Percentiles rank a stretch among this genome's conserved stretches.
Conservation (phyloP, 2,329 filamentous ascomycete genomes). For the Fusarium scirpi region DNA sequence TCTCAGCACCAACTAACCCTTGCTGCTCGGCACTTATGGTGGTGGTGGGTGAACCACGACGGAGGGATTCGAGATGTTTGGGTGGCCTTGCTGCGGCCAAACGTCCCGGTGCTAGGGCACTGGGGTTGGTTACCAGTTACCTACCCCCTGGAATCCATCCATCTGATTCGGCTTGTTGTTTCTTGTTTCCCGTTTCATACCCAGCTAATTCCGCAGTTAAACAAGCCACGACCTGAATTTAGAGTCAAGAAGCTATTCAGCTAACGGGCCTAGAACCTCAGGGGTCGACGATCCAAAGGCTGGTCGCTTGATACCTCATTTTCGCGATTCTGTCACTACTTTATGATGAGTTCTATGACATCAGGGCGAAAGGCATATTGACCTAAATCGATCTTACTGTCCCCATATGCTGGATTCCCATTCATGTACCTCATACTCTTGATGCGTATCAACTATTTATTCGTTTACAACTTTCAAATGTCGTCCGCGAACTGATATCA, state of each 20-base stretch:
- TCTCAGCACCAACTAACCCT: constrained; percentile 35
- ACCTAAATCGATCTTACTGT: not conserved
- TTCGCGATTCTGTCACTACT: not conserved
- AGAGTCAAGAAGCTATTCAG: constrained; percentile 12
- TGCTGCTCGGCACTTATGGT: constrained; percentile 42
- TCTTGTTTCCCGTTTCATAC: constrained; percentile 36
- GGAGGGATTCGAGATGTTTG: constrained; percentile 2
- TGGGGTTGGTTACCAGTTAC: not conserved
- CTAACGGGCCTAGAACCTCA: constrained; percentile 10
- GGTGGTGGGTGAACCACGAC: constrained; percentile 23
- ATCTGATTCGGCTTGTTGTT: constrained; percentile 19
- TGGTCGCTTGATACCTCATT: not conserved
- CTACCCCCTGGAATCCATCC: constrained; percentile 10
- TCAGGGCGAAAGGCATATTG: not conserved
- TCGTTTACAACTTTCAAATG: not conserved
- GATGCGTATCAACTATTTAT: not conserved
- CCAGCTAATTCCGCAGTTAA: constrained; percentile 12
- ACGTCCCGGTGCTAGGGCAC: constrained; percentile 35
- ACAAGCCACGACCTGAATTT: constrained; percentile 29
- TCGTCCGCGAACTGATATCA: not conserved
- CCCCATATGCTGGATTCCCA: not conserved
- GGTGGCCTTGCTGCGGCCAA: constrained; percentile 39
- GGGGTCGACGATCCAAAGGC: not conserved
- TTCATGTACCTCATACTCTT: not conserved
- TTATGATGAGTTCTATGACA: not conserved